Evolutionary conservation across 371 early-diverging fungal species (phyloP), one percentile per base, ranked within the genome.

Genomic region (Rozella allomycis): DNA sequence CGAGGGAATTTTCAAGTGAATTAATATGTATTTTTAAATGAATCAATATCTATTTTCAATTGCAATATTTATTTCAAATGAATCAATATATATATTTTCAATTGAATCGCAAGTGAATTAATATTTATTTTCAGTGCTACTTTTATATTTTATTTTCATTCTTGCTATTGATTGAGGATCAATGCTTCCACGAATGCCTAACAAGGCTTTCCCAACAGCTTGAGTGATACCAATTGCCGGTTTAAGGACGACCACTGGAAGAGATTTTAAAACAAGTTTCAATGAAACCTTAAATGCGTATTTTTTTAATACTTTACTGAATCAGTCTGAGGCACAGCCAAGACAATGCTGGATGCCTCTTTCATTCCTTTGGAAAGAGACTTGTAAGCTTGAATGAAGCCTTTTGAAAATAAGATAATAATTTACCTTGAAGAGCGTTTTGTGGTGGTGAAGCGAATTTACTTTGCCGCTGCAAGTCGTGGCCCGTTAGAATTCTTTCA

Each of bases 201-300:
- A 59, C 30, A 93, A 58, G 8, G 87, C 72, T 49, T 87, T 84
- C 8, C 82, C 76, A 10, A 90, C 72, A 0, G 88, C 88, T 26
- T 85, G 86, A 0, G 87, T 75, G 0, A 84, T 71, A 0, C 93
- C 91, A 43, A 91, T 84, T 75, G 88, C 81, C 0, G 94, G 90
- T 45, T 76, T 76, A 19, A 93, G 58, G n/a, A 88, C 76, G 1
- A 86, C 85, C 3, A 82, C 72, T 0, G 91, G 91, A 11, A 90
- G 83, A 4, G 91, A 85, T 9, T 74, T 61, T 23, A 84, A 72
- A 3, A 84, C 81, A 0, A 82, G 73, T 11, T 63, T 56, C 3
- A 72, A 70, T 0, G 71, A 54, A 1, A 71, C 70, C 45, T 61
- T 46, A 9, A 12, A 33, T 16, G 4, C 38, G 8, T 19, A 40